Base-by-base conservation (phyloP, 106 monocot genomes). In the Ottelia alismoides region DNA sequence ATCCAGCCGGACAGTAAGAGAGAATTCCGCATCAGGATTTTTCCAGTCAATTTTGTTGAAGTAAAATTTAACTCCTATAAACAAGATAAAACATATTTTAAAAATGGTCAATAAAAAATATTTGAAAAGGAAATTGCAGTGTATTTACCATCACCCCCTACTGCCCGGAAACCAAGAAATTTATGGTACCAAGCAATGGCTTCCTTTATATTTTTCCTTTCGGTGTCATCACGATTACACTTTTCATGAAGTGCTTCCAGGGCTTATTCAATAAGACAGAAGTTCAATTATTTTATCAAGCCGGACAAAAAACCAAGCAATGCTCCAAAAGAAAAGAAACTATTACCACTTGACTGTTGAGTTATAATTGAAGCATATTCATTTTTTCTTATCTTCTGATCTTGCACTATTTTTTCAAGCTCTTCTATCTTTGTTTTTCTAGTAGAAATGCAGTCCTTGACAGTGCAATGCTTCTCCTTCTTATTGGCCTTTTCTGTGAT, bases 1-100 rank as follows among this genome's bases (percentile, higher is more conserved):
- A n/a, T n/a, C n/a, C n/a, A n/a, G n/a, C n/a, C n/a, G n/a, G n/a
- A n/a, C n/a, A n/a, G n/a, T n/a, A n/a, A n/a, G n/a, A n/a, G n/a
- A n/a, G n/a, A n/a, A n/a, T n/a, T n/a, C n/a, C n/a, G n/a, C n/a
- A n/a, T n/a, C n/a, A n/a, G n/a, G n/a, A n/a, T n/a, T n/a, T n/a
- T n/a, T n/a, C n/a, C n/a, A n/a, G n/a, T 78, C 53, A 57, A 83
- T 69, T 63, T 80, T 89, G 70, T 65, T 60, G 72, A 80, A 89
- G 21, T 77, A 56, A 45, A 84, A 80, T 62, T 72, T 84, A 28
- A 90, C 80, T 21, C 84, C 89, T 90, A n/a, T 69, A 14, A 60
- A 27, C 43, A 63, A 22, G 31, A 47, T 27, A 62, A 51, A 62
- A 22, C 58, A 53, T 20, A 40, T 43, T 68, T n/a, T 62, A 52